Percentiles rank a stretch among this genome's conserved stretches.
Evolutionary conservation across 2,329 filamentous ascomycete species (phyloP).

Genomic region (Aureobasidium sp.): DNA sequence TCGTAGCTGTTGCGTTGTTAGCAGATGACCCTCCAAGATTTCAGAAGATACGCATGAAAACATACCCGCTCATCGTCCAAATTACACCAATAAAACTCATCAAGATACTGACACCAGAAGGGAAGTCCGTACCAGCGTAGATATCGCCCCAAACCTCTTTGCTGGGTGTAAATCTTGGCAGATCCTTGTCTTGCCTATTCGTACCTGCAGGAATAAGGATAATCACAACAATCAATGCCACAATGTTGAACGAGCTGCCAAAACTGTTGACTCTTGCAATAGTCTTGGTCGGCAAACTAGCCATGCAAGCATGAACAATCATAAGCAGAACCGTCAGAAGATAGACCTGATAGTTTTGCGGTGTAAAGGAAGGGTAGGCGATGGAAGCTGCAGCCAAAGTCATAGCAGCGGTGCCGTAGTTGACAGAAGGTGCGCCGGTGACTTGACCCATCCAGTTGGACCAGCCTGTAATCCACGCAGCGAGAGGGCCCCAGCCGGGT

Average conservation of each 20-base stretch:
- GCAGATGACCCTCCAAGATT: too few relatives aligned
- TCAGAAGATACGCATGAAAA: background rate
- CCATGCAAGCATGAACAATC: conserved; percentile 58
- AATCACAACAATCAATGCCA: conserved; percentile 56
- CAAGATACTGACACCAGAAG: conserved; percentile 56
- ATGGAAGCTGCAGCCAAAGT: conserved; percentile 64
- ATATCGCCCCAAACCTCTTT: conserved; percentile 57
- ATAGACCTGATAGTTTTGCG: conserved; percentile 58
- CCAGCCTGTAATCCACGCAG: conserved; percentile 62
- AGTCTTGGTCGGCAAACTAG: conserved; percentile 62
- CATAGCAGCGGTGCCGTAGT: conserved; percentile 61
- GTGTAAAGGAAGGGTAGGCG: conserved; percentile 54
- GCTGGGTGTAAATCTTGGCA: conserved; percentile 50
- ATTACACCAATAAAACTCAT: conserved; percentile 66
- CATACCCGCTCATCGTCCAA: conserved; percentile 47
- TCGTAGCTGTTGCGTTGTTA: conserved; percentile 45
- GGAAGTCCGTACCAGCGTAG: conserved; percentile 57
- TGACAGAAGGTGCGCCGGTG: conserved; percentile 56
- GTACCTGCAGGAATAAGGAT: conserved; percentile 59
- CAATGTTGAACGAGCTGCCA: conserved; percentile 62
- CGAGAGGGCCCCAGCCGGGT: conserved; percentile 55
- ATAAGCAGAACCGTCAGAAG: conserved; percentile 59
- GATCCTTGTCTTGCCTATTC: conserved; percentile 40
- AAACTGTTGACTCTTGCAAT: conserved; percentile 62
- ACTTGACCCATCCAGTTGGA: conserved; percentile 62